These are phyloP conservation scores for Tetradesmus lagerheimii DNA, from an alignment of 139 green algal species.

Conservation along the genomic window DNA sequence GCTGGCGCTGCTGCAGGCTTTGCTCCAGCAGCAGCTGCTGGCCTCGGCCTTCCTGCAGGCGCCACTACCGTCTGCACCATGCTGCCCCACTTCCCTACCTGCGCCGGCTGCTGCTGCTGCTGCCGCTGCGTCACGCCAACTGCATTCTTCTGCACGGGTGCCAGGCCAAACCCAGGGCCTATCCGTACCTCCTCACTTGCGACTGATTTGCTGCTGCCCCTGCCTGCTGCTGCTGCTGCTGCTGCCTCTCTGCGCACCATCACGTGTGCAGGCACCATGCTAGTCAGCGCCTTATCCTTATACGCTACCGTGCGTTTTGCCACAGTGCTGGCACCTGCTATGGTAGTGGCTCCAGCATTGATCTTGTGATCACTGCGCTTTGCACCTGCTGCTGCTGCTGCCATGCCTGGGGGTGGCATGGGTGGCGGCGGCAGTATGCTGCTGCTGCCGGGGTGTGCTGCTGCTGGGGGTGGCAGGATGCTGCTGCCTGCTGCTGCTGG, in stretches of 20 bases:
- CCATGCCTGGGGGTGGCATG: constrained; percentile 50
- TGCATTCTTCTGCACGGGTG: constrained; percentile 51
- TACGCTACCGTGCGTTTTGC: constrained; percentile 79
- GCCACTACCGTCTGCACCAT: background rate
- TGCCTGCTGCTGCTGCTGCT: constrained; percentile 40
- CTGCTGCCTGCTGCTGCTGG: constrained; percentile 39
- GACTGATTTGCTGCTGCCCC: constrained; percentile 20
- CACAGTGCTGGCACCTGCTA: constrained; percentile 80
- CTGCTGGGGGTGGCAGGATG: constrained; percentile 38
- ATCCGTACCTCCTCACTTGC: constrained; percentile 8
- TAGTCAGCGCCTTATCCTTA: constrained; percentile 71
- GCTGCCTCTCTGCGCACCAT: constrained; percentile 67
- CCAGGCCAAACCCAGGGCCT: constrained; percentile 68
- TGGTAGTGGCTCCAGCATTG: constrained; percentile 54
- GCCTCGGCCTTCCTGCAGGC: background rate
- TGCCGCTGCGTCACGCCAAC: constrained; percentile 5
- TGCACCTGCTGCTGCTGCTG: constrained; percentile 18
- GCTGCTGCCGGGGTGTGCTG: constrained; percentile 43
- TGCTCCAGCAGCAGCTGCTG: constrained; percentile 13
- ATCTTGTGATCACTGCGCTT: constrained; percentile 33
- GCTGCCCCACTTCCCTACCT: constrained; percentile 3
- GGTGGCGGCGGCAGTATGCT: constrained; percentile 51
- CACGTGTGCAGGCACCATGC: constrained; percentile 82
- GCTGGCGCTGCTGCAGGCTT: constrained; percentile 20
- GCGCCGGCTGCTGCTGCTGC: constrained; percentile 2